These are phyloP conservation scores for Moniliella sp. DNA, from an alignment of 1,284 basidiomycete species.

Conservation along the genomic window DNA sequence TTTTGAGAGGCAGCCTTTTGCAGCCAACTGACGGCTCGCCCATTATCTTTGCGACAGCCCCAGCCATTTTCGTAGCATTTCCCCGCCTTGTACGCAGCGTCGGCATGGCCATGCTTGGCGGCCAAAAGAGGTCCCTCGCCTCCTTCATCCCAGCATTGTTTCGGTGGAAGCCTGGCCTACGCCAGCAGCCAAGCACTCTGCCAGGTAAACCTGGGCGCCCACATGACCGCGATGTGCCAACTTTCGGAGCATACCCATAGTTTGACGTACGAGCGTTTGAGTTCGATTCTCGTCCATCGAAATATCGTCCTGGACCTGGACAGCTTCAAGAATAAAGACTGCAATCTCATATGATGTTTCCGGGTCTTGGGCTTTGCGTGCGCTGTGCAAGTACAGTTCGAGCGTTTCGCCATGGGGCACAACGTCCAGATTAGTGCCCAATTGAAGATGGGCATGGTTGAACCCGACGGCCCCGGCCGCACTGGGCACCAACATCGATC, in stretches of 20 bases:
- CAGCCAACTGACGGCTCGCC: conserved; percentile 79
- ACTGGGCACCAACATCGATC: no score
- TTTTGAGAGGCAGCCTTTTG: conserved; percentile 53
- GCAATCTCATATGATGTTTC: conserved; percentile 91
- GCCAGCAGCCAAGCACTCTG: conserved; percentile 90
- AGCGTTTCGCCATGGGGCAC: conserved; percentile 84
- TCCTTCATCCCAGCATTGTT: conserved; percentile 93
- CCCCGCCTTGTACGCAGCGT: conserved; percentile 87
- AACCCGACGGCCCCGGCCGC: no score
- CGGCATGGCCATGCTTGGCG: conserved; percentile 95
- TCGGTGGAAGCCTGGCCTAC: conserved; percentile 61
- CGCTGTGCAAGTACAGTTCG: conserved; percentile 88
- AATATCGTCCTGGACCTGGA: no score
- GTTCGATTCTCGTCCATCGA: no score
- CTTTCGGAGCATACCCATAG: conserved; percentile 60
- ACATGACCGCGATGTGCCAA: conserved; percentile 81
- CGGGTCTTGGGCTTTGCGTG: conserved; percentile 94
- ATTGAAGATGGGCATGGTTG: no score
- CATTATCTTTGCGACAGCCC: conserved; percentile 73
- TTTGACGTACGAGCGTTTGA: conserved; percentile 64
- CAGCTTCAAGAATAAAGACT: conserved; percentile 97
- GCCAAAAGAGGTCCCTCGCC: conserved; percentile 86
- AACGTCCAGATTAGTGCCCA: conserved; percentile 72
- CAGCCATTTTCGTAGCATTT: conserved; percentile 93
- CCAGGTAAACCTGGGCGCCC: conserved; percentile 83